Percentiles rank a stretch among this genome's conserved stretches.
These are phyloP conservation scores for Letharia lupina DNA, from an alignment of 495 filamentous ascomycete species.

Conservation along the genomic window DNA sequence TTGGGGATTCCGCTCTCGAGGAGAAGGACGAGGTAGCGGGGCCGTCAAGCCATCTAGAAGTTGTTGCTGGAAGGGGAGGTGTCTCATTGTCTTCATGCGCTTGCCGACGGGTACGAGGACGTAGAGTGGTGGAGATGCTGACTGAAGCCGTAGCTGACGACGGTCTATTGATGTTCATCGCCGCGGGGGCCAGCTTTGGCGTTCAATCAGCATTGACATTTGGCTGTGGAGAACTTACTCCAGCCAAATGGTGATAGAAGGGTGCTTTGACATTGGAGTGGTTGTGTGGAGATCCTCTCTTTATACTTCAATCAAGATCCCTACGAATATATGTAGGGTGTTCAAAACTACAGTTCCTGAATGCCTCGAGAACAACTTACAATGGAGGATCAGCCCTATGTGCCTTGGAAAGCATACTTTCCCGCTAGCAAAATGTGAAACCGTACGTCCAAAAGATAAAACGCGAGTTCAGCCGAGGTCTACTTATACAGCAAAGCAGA, in stretches of 20 bases:
- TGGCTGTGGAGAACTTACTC: background rate
- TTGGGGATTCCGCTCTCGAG: conserved; percentile 41
- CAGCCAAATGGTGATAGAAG: background rate
- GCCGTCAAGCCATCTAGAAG: conserved; percentile 13
- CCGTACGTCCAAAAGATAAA: background rate
- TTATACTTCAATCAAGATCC: background rate
- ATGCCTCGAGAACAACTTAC: no score
- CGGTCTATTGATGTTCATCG: conserved; percentile 17
- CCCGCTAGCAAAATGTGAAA: background rate
- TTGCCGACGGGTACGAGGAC: conserved; percentile 21
- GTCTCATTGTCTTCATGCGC: conserved; percentile 13
- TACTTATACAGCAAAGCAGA: no score
- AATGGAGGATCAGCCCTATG: no score
- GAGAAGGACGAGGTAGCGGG: conserved; percentile 27
- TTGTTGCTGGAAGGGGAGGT: background rate
- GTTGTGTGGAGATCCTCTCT: background rate
- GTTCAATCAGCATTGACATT: conserved; percentile 13
- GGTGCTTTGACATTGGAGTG: background rate
- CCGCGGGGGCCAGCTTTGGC: conserved; percentile 12
- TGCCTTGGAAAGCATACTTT: background rate
- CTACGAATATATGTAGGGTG: background rate
- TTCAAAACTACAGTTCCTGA: background rate
- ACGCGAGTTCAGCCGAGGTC: no score
- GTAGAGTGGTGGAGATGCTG: conserved; percentile 21
- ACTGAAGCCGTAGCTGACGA: conserved; percentile 12